Conservation (phyloP, 225 moss, liverwort and hornwort species). For the Physcomitrium patens region DNA sequence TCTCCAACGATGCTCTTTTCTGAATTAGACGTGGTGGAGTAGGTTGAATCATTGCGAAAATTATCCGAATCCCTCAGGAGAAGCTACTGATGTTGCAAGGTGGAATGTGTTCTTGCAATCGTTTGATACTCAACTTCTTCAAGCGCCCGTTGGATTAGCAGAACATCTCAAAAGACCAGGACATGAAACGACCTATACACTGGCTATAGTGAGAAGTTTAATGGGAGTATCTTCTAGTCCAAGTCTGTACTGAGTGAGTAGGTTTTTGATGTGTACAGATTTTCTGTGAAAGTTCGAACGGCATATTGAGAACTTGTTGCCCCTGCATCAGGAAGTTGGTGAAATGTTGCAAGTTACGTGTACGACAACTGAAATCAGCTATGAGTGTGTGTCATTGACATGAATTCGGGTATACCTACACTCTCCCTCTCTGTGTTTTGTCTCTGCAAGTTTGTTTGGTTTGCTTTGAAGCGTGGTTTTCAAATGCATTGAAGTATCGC, state of each 20-base stretch:
- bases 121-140: neutral
- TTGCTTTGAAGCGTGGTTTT: neutral
- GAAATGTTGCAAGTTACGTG: slow-evolving; percentile 47
- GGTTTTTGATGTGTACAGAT: slow-evolving; percentile 25
- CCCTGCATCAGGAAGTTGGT: slow-evolving; percentile 41
- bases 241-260: neutral
- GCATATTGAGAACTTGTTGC: slow-evolving; percentile 16
- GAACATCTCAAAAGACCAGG: neutral
- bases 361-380: slow-evolving; percentile 46
- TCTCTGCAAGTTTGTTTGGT: neutral
- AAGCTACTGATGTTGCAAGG: neutral
- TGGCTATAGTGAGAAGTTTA: neutral
- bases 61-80: neutral
- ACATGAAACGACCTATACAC: neutral
- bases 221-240: neutral
- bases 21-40: neutral
- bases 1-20: neutral
- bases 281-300: slow-evolving; percentile 16
- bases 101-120: neutral
- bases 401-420: slow-evolving; percentile 40
- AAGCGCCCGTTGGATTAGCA: neutral
- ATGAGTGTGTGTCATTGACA: slow-evolving; percentile 52
- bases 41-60: neutral
- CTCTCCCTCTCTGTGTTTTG: slow-evolving; percentile 28
- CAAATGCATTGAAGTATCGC: neutral